These are phyloP conservation scores for Nothopassalora personata DNA, from an alignment of 2,329 filamentous ascomycete genomes.

Conservation along the genomic window DNA sequence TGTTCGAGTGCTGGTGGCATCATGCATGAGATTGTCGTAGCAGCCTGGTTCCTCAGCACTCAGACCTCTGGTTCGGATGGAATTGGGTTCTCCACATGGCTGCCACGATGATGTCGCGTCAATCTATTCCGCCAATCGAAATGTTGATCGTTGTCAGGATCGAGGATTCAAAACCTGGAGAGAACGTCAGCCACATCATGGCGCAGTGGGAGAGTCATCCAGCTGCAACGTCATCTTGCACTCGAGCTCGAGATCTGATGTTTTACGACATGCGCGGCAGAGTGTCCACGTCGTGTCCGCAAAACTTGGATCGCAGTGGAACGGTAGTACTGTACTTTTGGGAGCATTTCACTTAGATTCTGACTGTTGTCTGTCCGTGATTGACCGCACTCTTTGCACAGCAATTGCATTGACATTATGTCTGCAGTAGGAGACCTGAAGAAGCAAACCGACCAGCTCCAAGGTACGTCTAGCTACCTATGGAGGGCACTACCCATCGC, in stretches of 20 bases:
- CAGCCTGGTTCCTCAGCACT: too few species aligned
- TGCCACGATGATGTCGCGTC: not conserved
- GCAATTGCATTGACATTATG: not conserved
- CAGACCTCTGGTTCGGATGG: not conserved
- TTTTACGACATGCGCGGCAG: not conserved
- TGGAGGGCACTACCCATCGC: conserved; percentile 4
- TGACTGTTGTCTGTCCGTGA: not conserved
- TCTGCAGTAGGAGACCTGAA: conserved; percentile 34
- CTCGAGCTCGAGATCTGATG: not conserved
- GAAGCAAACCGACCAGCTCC: conserved; percentile 38
- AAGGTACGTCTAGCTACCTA: conserved; percentile 31
- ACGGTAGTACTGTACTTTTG: not conserved
- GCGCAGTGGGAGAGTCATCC: not conserved
- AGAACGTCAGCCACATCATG: not conserved
- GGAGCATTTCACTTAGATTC: not conserved
- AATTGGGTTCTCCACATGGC: not conserved
- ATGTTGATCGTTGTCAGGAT: not conserved
- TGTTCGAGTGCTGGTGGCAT: too few species aligned
- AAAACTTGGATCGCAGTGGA: not conserved
- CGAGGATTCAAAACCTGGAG: not conserved
- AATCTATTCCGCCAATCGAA: not conserved
- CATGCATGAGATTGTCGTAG: too few species aligned
- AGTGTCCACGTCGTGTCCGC: not conserved
- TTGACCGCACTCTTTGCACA: not conserved
- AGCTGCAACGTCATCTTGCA: not conserved